Conservation (phyloP, 495 filamentous ascomycete genomes). For the Hypoxylon fuscum region DNA sequence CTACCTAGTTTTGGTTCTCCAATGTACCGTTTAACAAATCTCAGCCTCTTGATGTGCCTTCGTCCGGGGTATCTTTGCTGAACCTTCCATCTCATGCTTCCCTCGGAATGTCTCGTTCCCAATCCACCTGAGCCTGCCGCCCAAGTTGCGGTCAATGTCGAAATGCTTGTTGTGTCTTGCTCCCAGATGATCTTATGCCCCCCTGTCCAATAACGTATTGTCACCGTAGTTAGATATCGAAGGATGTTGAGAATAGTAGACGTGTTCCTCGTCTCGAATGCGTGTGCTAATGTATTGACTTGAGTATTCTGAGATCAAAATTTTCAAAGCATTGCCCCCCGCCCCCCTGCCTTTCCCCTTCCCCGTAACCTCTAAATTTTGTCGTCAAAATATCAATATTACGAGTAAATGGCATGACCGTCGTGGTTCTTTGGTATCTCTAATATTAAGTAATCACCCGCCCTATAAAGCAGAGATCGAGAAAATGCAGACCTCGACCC, state of each 20-base stretch:
- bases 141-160: constrained; percentile 38
- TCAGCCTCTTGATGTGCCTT: constrained; percentile 16
- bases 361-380: constrained; percentile 35
- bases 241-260: constrained; percentile 16
- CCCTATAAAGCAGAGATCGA: constrained; percentile 20
- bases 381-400: constrained; percentile 40
- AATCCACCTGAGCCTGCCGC: constrained; percentile 21
- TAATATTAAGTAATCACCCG: constrained; percentile 43
- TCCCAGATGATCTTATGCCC: constrained; percentile 13
- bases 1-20: constrained; percentile 27
- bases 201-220: constrained; percentile 1
- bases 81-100: constrained; percentile 23
- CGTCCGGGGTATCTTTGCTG: constrained; percentile 36
- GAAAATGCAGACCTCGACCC: constrained; percentile 17
- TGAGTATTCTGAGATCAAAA: constrained; percentile 31
- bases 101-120: constrained; percentile 19
- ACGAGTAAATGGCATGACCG: constrained; percentile 37
- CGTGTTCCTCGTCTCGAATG: constrained; percentile 25
- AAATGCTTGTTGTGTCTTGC: constrained; percentile 7
- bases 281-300: constrained; percentile 36
- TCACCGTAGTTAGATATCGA: constrained; percentile 21
- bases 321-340: constrained; percentile 22
- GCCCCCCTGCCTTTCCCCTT: constrained; percentile 15
- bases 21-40: constrained; percentile 25
- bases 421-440: constrained; percentile 47